phyloP scores from a whole-genome alignment of 2,329 filamentous ascomycete genomes.

The Colletotrichum tropicale region DNA sequence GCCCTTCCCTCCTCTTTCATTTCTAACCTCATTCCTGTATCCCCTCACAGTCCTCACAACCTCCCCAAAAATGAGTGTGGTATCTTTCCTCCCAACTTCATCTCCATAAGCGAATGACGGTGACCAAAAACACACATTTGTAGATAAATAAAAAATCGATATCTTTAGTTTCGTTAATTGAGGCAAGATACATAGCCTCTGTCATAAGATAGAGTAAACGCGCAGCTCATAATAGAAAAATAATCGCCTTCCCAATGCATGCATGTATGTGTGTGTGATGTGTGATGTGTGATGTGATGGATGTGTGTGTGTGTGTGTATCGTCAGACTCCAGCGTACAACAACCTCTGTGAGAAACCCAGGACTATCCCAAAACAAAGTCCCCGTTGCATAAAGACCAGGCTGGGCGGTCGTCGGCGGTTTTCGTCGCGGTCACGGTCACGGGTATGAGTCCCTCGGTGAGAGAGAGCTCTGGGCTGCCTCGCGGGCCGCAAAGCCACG shows the following conservation, averaged over 20 bases:
- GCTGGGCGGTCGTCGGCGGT: background rate
- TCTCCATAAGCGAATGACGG: background rate
- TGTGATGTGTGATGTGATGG: background rate
- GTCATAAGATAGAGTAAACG: background rate
- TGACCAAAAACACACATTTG: background rate
- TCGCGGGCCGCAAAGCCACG: background rate
- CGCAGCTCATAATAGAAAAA: background rate
- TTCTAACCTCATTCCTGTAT: background rate
- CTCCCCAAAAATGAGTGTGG: background rate
- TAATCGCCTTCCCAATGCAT: conserved; percentile 20
- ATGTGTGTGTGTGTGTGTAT: conserved; percentile 23
- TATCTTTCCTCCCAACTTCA: background rate
- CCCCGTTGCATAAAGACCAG: background rate
- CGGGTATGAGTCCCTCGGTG: background rate
- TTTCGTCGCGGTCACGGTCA: background rate
- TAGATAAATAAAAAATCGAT: background rate
- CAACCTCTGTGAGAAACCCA: conserved; percentile 15
- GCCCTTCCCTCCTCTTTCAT: background rate
- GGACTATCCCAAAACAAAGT: conserved; percentile 14
- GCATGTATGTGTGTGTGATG: conserved; percentile 20
- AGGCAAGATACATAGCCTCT: background rate
- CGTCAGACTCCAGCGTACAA: conserved; percentile 22
- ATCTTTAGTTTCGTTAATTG: background rate
- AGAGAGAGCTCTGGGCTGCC: background rate
- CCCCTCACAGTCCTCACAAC: background rate